Evolutionary conservation across 75 land plant species (phyloP), one percentile per base, ranked within the genome.

Genomic region (Chamaecyparis obtusa): DNA sequence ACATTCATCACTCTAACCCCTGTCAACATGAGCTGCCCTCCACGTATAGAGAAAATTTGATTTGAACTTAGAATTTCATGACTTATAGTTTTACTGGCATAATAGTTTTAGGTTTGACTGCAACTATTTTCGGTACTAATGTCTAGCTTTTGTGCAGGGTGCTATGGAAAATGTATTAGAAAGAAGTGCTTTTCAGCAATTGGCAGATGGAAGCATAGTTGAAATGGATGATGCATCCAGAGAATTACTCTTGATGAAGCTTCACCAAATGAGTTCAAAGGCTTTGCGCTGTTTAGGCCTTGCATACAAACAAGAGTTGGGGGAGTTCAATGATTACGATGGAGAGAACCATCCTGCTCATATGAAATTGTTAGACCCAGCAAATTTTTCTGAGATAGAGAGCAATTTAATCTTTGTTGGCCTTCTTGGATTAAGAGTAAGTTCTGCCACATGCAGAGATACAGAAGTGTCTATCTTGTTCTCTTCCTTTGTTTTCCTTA

Each of bases 91-190:
- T 41, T 41, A 41, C 41, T 44, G 6, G 51, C 51, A 49, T 49
- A 49, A n/a, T 46, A 85, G 19, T 10, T 37, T 14, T 9, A 15
- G 2, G 16, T 51, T 14, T 51, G 32, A 55, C 2, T 32, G 27
- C 82, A 35, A 33, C 5, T 16, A 13, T 71, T 85, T 71, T 30
- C n/a, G 39, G 64, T 83, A 57, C 35, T 41, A 46, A 81, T n/a
- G 0, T 27, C 54, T 44, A 81, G 5, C 24, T 57, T 49, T 32
- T 43, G 84, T 60, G 35, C 88, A 97, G 99, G 99, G 99, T 87
- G 98, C 99, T 83, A 95, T 96, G 82, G 99, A 97, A 91, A 96
- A 90, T 92, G n/a, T 97, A 37, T 67, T 97, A 86, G 99, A 97
- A 83, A 90, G 99, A 35, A 88, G 94, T 74, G 86, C 93, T 2